Percentiles rank a stretch among this genome's conserved stretches.
Conservation (phyloP, 176 grass and related monocot genomes). For the Urochloa ruziziensis region DNA sequence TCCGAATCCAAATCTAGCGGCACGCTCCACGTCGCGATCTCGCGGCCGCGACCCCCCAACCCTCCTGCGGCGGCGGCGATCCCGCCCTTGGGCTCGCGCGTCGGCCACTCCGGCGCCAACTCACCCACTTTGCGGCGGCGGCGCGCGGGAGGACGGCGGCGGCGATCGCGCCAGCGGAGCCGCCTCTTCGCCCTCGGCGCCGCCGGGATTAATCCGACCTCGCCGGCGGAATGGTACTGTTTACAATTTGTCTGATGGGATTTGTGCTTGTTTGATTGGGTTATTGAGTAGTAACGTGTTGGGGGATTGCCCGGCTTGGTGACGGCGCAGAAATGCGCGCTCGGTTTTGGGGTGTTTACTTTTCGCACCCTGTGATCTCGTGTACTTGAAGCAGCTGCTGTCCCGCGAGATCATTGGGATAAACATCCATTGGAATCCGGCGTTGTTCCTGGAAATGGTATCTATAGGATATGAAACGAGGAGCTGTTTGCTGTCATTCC, state of each 20-base stretch:
- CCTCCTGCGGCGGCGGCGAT: neutral
- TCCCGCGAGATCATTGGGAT: neutral
- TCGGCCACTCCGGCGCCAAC: neutral
- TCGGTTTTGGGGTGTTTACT: neutral
- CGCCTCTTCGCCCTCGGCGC: neutral
- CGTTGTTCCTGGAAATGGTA: neutral
- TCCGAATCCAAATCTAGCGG: conserved; percentile 30
- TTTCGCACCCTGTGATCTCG: neutral
- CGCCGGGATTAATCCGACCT: conserved; percentile 5
- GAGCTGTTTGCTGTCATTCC: neutral
- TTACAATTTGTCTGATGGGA: neutral
- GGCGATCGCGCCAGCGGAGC: conserved; percentile 15
- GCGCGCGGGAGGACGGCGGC: neutral
- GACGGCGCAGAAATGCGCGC: conserved; percentile 19
- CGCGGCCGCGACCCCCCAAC: neutral
- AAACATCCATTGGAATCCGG: neutral
- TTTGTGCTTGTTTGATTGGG: neutral
- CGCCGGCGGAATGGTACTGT: conserved; percentile 22
- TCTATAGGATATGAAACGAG: neutral
- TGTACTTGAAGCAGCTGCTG: conserved; percentile 10
- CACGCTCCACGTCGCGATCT: conserved; percentile 8
- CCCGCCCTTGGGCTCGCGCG: neutral
- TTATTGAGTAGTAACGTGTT: neutral
- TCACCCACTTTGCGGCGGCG: neutral
- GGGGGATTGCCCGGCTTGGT: neutral